These are phyloP conservation scores for Colletotrichum paranaense DNA, from an alignment of 2,329 filamentous ascomycete species.

Conservation along the genomic window DNA sequence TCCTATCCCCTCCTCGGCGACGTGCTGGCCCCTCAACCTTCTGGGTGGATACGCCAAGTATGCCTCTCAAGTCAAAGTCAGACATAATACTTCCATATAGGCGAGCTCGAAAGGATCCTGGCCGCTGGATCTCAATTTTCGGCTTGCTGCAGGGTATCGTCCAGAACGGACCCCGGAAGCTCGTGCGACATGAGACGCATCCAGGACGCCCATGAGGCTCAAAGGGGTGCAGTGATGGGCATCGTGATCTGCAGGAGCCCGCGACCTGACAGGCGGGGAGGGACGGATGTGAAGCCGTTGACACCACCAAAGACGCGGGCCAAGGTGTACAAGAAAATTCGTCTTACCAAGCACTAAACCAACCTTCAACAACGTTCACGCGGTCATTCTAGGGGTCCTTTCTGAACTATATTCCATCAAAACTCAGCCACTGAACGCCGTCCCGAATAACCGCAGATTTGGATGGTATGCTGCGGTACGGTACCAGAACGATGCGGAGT, in stretches of 20 bases:
- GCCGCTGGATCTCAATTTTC: slow-evolving; percentile 1
- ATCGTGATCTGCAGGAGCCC: slow-evolving; percentile 27
- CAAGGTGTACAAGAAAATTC: not conserved
- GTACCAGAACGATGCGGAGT: slow-evolving; percentile 2
- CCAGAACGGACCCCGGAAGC: slow-evolving; percentile 3
- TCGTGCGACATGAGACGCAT: slow-evolving; percentile 25
- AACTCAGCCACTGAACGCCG: not conserved
- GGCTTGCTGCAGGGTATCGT: slow-evolving; percentile 20
- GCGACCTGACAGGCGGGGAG: slow-evolving; percentile 30
- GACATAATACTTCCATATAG: not conserved
- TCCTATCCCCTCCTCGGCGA: slow-evolving; percentile 4
- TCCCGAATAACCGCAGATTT: not conserved
- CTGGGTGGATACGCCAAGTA: slow-evolving; percentile 26
- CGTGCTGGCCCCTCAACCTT: slow-evolving; percentile 16
- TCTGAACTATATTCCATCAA: not conserved
- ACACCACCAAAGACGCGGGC: not conserved
- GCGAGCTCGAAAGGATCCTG: not conserved
- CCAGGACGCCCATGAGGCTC: slow-evolving; percentile 27
- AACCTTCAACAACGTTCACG: not conserved
- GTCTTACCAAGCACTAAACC: not conserved
- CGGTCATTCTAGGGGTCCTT: no score
- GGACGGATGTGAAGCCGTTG: slow-evolving; percentile 24
- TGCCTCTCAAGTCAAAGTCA: not conserved
- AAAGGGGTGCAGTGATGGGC: slow-evolving; percentile 20
- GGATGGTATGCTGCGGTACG: not conserved